These are phyloP conservation scores for Lecanicillium sp. DNA, from an alignment of 2,329 filamentous ascomycete genomes.

Conservation along the genomic window DNA sequence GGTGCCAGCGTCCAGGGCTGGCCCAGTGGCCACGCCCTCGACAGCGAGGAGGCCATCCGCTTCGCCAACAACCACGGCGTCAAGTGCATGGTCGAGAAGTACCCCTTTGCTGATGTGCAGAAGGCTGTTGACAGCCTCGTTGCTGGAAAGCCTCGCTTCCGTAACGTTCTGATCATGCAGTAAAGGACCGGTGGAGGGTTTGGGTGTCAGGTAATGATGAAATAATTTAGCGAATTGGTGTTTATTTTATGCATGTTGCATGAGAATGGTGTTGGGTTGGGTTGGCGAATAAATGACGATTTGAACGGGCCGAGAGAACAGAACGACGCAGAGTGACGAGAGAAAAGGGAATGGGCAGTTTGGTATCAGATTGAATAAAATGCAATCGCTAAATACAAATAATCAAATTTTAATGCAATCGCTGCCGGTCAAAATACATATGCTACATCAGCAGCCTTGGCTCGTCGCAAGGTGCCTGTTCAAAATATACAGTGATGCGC, in stretches of 20 bases:
- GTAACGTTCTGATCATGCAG: conserved; percentile 38
- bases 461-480: conserved; percentile 32
- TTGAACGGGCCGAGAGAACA: neutral
- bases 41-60: conserved; percentile 59
- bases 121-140: conserved; percentile 38
- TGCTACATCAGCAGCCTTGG: conserved; percentile 39
- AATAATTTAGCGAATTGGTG: neutral
- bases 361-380: neutral
- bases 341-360: neutral
- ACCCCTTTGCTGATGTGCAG: conserved; percentile 46
- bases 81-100: conserved; percentile 60
- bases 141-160: conserved; percentile 39
- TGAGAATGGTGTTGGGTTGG: neutral
- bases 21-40: conserved; percentile 56
- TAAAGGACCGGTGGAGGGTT: conserved; percentile 15
- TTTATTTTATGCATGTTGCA: neutral
- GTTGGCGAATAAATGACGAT: neutral
- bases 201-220: neutral
- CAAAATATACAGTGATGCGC: conserved; percentile 29
- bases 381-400: neutral
- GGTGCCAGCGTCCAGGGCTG: conserved; percentile 58
- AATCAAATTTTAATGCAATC: neutral
- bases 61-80: conserved; percentile 58
- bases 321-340: too few relatives aligned
- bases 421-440: neutral